Evolutionary conservation across 306 rosid genomes (phyloP).

Genomic region (Cucurbita argyrosperma): DNA sequence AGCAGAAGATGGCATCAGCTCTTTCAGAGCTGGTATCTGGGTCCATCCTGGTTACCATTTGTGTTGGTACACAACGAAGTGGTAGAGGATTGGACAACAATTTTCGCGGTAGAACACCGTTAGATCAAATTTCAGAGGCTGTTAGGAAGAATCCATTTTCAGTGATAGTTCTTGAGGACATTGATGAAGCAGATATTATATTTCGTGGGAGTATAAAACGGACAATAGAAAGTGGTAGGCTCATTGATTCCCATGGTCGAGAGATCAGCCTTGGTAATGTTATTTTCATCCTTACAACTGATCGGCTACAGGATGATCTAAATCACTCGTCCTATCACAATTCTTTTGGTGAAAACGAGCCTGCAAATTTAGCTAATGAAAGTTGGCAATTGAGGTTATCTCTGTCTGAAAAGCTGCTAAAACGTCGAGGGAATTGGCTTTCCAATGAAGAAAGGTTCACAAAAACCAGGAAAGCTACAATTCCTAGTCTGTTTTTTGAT

Average conservation of each 20-base stretch:
- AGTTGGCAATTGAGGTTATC: slow-evolving; percentile 70
- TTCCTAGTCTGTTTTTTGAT: slow-evolving; percentile 47
- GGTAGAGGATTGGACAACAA: slow-evolving; percentile 42
- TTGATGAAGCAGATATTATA: slow-evolving; percentile 55
- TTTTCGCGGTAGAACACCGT: slow-evolving; percentile 64
- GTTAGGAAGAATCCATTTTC: slow-evolving; percentile 66
- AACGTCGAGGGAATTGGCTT: slow-evolving; percentile 73
- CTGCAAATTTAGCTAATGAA: slow-evolving; percentile 31
- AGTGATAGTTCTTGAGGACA: slow-evolving; percentile 77
- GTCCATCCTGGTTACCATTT: slow-evolving; percentile 47
- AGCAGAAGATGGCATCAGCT: slow-evolving; percentile 81
- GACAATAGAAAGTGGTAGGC: slow-evolving; percentile 78
- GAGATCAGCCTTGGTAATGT: slow-evolving; percentile 77
- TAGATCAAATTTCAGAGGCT: slow-evolving; percentile 74
- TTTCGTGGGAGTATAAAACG: slow-evolving; percentile 54
- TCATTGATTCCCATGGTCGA: slow-evolving; percentile 74
- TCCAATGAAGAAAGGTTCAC: slow-evolving; percentile 36
- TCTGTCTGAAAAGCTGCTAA: slow-evolving; percentile 31
- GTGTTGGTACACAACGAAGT: slow-evolving; percentile 37
- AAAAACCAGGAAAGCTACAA: slow-evolving; percentile 46
- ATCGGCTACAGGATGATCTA: slow-evolving; percentile 61
- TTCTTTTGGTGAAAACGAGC: slow-evolving; percentile 38
- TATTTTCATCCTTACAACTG: slow-evolving; percentile 70
- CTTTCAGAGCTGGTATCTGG: slow-evolving; percentile 67
- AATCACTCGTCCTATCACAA: slow-evolving; percentile 21